Conservation (phyloP, 495 filamentous ascomycete species). For the Penicillium subrubescens region DNA sequence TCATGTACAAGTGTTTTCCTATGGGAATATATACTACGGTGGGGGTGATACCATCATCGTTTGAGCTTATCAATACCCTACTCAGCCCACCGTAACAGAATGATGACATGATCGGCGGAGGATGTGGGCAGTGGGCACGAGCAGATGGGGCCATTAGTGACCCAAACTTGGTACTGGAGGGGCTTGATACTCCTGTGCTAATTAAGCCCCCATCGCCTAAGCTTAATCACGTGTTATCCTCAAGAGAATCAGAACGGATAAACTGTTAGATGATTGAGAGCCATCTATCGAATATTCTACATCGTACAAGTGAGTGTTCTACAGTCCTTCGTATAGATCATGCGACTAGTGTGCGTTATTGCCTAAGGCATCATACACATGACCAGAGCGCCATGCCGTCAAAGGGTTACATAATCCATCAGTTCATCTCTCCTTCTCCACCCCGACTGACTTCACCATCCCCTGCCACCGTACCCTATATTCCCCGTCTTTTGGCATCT, state of each 20-base stretch:
- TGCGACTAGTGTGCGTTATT: not conserved
- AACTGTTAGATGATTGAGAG: not conserved
- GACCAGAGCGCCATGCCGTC: conserved; percentile 19
- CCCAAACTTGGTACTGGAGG: conserved; percentile 1
- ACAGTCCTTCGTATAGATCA: not conserved
- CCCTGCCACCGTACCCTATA: conserved; percentile 18
- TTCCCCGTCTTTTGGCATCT: conserved; percentile 15
- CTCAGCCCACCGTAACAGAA: not conserved
- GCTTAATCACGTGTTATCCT: not conserved
- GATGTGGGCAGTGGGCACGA: not conserved
- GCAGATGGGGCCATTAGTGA: not conserved
- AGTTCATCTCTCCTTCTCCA: conserved; percentile 26
- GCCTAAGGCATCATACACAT: conserved; percentile 17
- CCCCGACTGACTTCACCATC: conserved; percentile 14
- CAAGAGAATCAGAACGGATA: not conserved
- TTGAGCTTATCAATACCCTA: too few species aligned
- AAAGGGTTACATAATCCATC: conserved; percentile 28
- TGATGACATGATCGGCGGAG: conserved; percentile 11
- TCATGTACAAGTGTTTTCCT: too few species aligned
- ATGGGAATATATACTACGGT: too few species aligned
- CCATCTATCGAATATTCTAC: not conserved
- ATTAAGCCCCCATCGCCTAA: not conserved
- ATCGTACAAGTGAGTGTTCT: not conserved
- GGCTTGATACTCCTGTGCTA: not conserved
- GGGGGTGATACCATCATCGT: too few species aligned